phyloP scores from a whole-genome alignment of 179 eudicot species.

The Vitellaria paradoxa region DNA sequence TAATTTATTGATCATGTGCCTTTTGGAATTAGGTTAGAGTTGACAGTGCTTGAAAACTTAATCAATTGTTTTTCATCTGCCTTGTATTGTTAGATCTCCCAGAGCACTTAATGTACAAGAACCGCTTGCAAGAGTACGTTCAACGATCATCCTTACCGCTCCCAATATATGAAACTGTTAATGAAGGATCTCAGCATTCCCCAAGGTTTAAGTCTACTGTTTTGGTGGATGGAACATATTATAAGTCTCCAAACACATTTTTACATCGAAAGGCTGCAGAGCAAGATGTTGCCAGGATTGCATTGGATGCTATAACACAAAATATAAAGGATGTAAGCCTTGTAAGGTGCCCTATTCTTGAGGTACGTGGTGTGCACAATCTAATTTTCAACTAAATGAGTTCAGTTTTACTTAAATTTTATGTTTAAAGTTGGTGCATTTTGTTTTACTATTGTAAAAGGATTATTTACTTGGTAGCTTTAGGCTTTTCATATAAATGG shows the following conservation, averaged over 20 bases:
- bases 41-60: too few species aligned
- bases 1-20: too few species aligned
- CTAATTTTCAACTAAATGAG: constrained; percentile 4
- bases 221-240: constrained; percentile 48
- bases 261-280: constrained; percentile 47
- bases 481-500: not conserved
- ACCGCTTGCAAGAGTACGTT: constrained; percentile 39
- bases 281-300: constrained; percentile 55
- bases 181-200: constrained; percentile 26
- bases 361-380: constrained; percentile 37
- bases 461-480: not conserved
- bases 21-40: too few species aligned
- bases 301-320: constrained; percentile 31
- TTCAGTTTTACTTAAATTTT: constrained; percentile 4
- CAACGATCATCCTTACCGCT: constrained; percentile 30
- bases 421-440: not conserved
- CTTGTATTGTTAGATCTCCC: constrained; percentile 24
- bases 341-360: constrained; percentile 31
- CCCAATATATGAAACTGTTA: constrained; percentile 43
- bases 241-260: constrained; percentile 26
- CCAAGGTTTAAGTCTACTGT: constrained; percentile 47
- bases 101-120: constrained; percentile 33
- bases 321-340: constrained; percentile 34
- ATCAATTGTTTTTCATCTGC: not conserved
- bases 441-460: not conserved